phyloP scores from a whole-genome alignment of 177 flowering plant genomes.

The Telopea speciosissima region DNA sequence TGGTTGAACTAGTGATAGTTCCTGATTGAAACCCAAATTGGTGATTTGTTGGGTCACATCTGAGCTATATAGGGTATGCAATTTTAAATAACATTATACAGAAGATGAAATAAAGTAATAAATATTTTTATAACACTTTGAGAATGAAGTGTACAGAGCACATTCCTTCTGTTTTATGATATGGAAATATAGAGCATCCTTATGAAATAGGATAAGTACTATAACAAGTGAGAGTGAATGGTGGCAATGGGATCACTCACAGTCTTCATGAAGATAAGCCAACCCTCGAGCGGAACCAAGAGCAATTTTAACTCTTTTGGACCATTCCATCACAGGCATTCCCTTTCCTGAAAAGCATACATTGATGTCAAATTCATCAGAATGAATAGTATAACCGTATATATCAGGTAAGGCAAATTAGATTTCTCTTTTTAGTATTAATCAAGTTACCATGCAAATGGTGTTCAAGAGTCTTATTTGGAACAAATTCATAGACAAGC shows the following conservation, averaged over 20 bases:
- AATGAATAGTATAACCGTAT: too few species aligned
- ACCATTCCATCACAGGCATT: slow-evolving; percentile 50
- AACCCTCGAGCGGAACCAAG: slow-evolving; percentile 65
- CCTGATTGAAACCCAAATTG: background rate
- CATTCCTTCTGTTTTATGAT: background rate
- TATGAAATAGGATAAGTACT: background rate
- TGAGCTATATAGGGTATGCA: background rate
- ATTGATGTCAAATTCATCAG: background rate
- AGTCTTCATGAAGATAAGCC: slow-evolving; percentile 73
- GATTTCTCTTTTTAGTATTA: background rate
- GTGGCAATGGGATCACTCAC: slow-evolving; percentile 26
- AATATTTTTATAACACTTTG: too few species aligned
- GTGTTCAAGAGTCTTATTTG: slow-evolving; percentile 31
- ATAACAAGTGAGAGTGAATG: background rate
- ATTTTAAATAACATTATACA: too few species aligned
- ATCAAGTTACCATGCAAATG: slow-evolving; percentile 27
- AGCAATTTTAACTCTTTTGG: slow-evolving; percentile 55
- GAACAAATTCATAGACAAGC: slow-evolving; percentile 41
- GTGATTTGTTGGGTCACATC: background rate
- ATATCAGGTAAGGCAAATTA: background rate
- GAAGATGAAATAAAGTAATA: background rate
- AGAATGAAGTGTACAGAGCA: background rate
- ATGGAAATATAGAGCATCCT: background rate
- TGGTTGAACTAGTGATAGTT: too few species aligned
- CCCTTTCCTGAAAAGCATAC: slow-evolving; percentile 28